These are phyloP conservation scores for Jackrogersella multiformis DNA, from an alignment of 495 filamentous ascomycete genomes.

Conservation along the genomic window DNA sequence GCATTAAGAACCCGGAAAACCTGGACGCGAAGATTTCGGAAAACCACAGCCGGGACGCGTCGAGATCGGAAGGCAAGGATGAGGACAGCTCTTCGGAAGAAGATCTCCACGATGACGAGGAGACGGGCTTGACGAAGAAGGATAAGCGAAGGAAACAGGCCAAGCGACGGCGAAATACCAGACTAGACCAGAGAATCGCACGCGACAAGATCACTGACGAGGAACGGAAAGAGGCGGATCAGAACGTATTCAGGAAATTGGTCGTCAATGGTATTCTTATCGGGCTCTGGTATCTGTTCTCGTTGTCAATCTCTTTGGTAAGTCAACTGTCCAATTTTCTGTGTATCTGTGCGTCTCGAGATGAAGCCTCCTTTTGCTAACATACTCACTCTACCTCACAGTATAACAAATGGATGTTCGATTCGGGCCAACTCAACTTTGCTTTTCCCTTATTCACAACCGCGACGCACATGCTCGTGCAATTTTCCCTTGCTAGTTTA, in stretches of 20 bases:
- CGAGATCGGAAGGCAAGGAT: slow-evolving; percentile 39
- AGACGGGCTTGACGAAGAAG: slow-evolving; percentile 80
- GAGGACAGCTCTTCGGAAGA: slow-evolving; percentile 65
- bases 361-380: slow-evolving; percentile 27
- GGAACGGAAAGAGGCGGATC: slow-evolving; percentile 74
- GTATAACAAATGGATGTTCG: slow-evolving; percentile 99
- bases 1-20: slow-evolving; percentile 46
- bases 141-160: slow-evolving; percentile 73
- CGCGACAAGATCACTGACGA: slow-evolving; percentile 64
- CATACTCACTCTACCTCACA: slow-evolving; percentile 46
- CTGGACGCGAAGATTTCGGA: slow-evolving; percentile 54
- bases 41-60: slow-evolving; percentile 38
- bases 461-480: slow-evolving; percentile 93
- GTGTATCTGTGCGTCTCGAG: not conserved
- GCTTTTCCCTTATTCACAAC: slow-evolving; percentile 96
- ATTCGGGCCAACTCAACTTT: slow-evolving; percentile 83
- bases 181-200: slow-evolving; percentile 78
- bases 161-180: slow-evolving; percentile 71
- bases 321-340: slow-evolving; percentile 47
- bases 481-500: slow-evolving; percentile 82
- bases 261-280: slow-evolving; percentile 81
- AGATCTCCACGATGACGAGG: slow-evolving; percentile 85
- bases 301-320: slow-evolving; percentile 92
- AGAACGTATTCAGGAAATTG: slow-evolving; percentile 71
- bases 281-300: slow-evolving; percentile 92